These are phyloP conservation scores for Triticum urartu DNA, from an alignment of 176 grass and related monocot species.

Conservation along the genomic window DNA sequence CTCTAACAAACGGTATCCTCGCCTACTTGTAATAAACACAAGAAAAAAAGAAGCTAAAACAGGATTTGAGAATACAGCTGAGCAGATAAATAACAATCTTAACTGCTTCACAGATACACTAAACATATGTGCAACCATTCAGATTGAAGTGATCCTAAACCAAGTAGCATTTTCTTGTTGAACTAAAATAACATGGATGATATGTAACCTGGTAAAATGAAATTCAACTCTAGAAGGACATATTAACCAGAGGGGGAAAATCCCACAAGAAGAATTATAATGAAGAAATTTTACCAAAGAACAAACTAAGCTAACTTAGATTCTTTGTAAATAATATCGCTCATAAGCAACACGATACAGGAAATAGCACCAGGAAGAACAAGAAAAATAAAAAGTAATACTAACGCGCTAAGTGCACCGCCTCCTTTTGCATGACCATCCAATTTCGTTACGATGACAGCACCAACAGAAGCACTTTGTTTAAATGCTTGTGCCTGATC, in stretches of 20 bases:
- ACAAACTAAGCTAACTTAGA: background rate
- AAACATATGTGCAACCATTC: background rate
- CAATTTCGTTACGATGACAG: constrained; percentile 80
- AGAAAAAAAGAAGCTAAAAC: background rate
- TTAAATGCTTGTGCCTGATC: constrained; percentile 88
- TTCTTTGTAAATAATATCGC: background rate
- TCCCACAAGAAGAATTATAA: background rate
- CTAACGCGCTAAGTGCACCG: constrained; percentile 91
- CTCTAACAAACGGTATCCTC: background rate
- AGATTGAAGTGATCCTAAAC: background rate
- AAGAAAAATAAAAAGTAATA: constrained; percentile 23
- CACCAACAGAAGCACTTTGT: constrained; percentile 81
- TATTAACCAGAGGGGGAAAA: background rate
- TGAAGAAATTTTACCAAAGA: background rate
- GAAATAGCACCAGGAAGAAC: background rate
- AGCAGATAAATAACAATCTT: background rate
- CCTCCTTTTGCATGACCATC: constrained; percentile 89
- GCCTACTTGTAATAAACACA: background rate
- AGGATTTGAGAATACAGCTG: background rate
- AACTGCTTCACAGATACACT: background rate
- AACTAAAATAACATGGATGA: background rate
- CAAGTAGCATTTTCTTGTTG: background rate
- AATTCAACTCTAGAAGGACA: background rate
- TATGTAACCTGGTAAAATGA: background rate
- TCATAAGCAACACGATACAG: background rate